Evolutionary conservation across 805 yeast species (phyloP).

Genomic region (Pichia cephalocereana): DNA sequence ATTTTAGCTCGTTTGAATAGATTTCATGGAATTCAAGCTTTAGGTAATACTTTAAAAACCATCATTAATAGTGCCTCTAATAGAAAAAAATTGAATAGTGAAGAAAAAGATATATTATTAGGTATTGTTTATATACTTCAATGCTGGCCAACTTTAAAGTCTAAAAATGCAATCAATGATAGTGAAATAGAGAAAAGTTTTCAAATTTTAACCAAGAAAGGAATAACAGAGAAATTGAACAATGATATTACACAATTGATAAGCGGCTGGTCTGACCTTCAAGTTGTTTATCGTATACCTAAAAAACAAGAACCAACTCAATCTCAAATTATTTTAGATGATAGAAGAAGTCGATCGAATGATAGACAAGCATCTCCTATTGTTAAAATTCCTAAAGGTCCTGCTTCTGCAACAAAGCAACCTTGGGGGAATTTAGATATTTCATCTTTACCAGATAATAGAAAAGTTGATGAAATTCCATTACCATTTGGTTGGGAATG

Average conservation of each 20-base stretch:
- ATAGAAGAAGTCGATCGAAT: constrained; percentile 15
- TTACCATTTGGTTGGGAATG: constrained; percentile 63
- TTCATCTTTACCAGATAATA: constrained; percentile 13
- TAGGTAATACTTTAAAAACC: constrained; percentile 49
- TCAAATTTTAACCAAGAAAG: constrained; percentile 25
- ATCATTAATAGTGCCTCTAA: constrained; percentile 10
- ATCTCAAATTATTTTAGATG: constrained; percentile 12
- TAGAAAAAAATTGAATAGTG: constrained; percentile 10
- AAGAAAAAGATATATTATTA: constrained; percentile 33
- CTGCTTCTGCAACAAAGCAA: constrained; percentile 3
- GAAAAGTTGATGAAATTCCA: constrained; percentile 21
- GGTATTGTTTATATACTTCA: constrained; percentile 49
- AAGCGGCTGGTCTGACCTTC: constrained; percentile 61
- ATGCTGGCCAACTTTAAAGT: constrained; percentile 61
- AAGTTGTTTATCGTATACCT: constrained; percentile 81
- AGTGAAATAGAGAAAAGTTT: constrained; percentile 66
- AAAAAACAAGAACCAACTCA: constrained; percentile 34
- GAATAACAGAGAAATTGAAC: constrained; percentile 16
- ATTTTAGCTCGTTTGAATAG: constrained; percentile 55
- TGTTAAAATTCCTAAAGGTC: constrained; percentile 7
- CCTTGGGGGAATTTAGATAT: constrained; percentile 16
- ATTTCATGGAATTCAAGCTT: constrained; percentile 80
- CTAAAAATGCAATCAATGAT: constrained; percentile 62
- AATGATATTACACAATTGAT: constrained; percentile 37
- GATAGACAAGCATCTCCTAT: constrained; percentile 2